Base-by-base conservation (phyloP, 1,284 basidiomycete genomes). In the Malassezia japonica region DNA sequence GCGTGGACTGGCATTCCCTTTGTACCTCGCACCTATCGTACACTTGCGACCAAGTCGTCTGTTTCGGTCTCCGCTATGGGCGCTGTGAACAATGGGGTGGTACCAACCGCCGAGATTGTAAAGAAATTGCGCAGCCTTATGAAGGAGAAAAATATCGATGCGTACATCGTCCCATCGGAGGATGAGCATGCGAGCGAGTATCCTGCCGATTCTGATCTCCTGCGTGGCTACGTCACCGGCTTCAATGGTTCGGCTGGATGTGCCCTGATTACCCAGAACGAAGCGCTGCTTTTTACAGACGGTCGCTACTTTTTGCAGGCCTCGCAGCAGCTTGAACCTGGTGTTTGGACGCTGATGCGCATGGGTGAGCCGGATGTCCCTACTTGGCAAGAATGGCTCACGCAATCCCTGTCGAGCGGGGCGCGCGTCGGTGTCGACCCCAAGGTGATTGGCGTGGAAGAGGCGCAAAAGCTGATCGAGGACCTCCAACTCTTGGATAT, bases 241-340 rank as follows among this genome's bases (percentile, higher is more conserved):
- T 96, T 96, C 76, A 87, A 81, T 55, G 92, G 91, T 31, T 92
- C 88, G 18, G 89, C 91, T 55, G 91, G 87, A 28, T 61, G 54
- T 62, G 92, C 87, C 13, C 75, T 92, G 40, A 78, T 95, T 18
- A 89, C 87, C 0, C 73, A 48, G 35, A 39, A 49, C 29, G 52
- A 64, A 39, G 70, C 64, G 0, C 82, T 78, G 55, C 77, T 90
- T 40, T 91, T 90, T 73, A 94, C 90, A 1, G 91, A 95, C 76
- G 91, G 91, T 1, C 78, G 92, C 37, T 98, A 96, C 74, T 94
- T 86, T 69, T 76, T 94, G 12, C 92, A 96, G 75, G 92, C 91
- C 0, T 82, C 80, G 53, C 82, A 91, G 64, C 85, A 98, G 76
- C 77, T 98, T 41, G 87, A 92, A 66, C 65, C 66, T 4, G 65